Evolutionary conservation across 148 eudicot genomes (phyloP), one percentile per base, ranked within the genome.

Genomic region (Fagopyrum homotropicum): DNA sequence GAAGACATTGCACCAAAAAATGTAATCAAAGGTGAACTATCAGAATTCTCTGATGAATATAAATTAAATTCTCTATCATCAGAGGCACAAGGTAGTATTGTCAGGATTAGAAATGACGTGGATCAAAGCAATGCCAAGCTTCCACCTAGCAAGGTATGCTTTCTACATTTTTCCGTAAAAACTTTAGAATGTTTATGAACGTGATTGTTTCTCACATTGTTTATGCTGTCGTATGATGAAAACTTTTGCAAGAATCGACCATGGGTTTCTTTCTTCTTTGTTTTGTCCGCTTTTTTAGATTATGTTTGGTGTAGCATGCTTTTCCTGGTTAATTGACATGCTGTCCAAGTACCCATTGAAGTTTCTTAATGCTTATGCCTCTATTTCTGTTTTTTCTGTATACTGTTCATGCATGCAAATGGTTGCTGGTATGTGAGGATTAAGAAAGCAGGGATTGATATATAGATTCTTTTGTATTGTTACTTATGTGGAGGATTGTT

Each of bases 91-190:
- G 77, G 46, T 75, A 75, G 73, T 69, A 72, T 47, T 19, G 74
- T 71, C 30, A 73, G 80, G 72, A 78, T 52, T 30, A 63, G 12
- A 17, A 75, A 76, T 69, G 84, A 83, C 73, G 73, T 77, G 30
- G 82, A 80, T 75, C 69, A 45, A 74, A 63, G 46, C 51, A 84
- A 88, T 76, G 82, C 81, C 59, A 82, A 84, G 79, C 74, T 70
- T 76, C 77, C 77, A 70, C 76, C 81, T 73, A 76, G 64, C 57
- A 84, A 88, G 86, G 98, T 94, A 75, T 80, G 82, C 75, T 46
- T 69, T 72, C 4, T 51, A 29, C n/a, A 59, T 52, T 10, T 26
- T 7, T 11, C 43, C 48, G 45, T 11, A 7, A 35, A 15, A 12
- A 40, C 71, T 66, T 40, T 55, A 55, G 35, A 40, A 9, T 4